phyloP scores from a whole-genome alignment of 345 rosid species.

The Salix udensis region DNA sequence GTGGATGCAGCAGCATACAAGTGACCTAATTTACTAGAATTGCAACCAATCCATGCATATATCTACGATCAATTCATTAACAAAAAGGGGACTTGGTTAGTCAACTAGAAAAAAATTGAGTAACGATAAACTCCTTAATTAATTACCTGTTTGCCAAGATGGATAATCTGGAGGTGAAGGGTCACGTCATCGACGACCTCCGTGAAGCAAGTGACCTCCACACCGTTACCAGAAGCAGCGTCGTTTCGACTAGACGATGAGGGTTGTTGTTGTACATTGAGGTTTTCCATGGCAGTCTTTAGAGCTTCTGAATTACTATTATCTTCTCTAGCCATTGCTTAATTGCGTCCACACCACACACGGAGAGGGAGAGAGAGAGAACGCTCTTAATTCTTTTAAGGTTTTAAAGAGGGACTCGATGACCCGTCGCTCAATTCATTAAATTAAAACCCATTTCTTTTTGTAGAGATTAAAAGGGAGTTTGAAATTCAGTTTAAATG shows the following conservation, averaged over 20 bases:
- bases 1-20: constrained; percentile 84
- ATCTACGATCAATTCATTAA: constrained; percentile 33
- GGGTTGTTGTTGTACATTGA: background rate
- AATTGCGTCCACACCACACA: too few species aligned
- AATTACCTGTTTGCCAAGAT: constrained; percentile 57
- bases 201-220: constrained; percentile 55
- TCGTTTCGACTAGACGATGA: constrained; percentile 4
- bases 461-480: too few species aligned
- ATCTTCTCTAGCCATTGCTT: background rate
- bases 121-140: background rate
- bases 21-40: constrained; percentile 64
- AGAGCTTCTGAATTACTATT: background rate
- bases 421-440: too few species aligned
- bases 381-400: background rate
- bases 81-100: background rate
- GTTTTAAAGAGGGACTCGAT: too few species aligned
- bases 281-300: background rate
- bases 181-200: constrained; percentile 63
- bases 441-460: too few species aligned
- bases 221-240: background rate
- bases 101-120: background rate
- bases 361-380: too few species aligned
- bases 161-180: constrained; percentile 72
- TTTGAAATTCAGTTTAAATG: too few species aligned
- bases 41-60: constrained; percentile 79